Base-by-base conservation (phyloP, 352 stramenopile species). In the Globisporangium orthogonon region DNA sequence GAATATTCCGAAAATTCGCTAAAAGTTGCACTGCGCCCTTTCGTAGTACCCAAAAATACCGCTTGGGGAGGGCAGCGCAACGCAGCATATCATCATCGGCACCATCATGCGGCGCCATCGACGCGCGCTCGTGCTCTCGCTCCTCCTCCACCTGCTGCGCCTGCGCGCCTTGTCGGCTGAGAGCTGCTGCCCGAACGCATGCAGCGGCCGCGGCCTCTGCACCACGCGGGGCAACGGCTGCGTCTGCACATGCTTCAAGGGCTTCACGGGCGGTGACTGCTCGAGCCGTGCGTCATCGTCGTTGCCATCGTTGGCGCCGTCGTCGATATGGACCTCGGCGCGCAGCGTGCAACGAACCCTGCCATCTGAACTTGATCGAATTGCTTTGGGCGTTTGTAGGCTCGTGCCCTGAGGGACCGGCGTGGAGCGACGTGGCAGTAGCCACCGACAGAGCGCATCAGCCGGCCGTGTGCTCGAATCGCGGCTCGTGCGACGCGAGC, bases 221-320 rank as follows among this genome's bases (percentile, higher is more conserved):
- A 80, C 65, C 4, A 69, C 64, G 48, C 57, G 54, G 5, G 80
- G 83, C 58, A 89, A 87, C 50, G 80, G 80, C 56, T 93, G 83
- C 66, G 17, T 78, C 31, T 96, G 78, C 56, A 58, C 70, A 50
- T 97, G 89, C 67, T 96, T 94, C 60, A 76, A 77, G 50, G 86
- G 89, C 29, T 98, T 87, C 69, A 71, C 61, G 7, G 91, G 88
- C 23, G 81, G 83, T n/a, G 94, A 98, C 71, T 98, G 94, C 77
- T 97, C 91, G 9, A 69, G 61, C 7, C 77, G 83, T 76, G 65
- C 35, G 65, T 66, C 23, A 3, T 15, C 17, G 23, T 40, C 7
- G 50, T 35, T 50, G 17, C 14, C 37, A 6, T 3, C 44, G 23
- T 23, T 23, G 23, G 23, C 23, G 23, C 23, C 23, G 23, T 23